Percentiles rank a stretch among this genome's conserved stretches.
phyloP scores from a whole-genome alignment of 352 stramenopile genomes.

The Phytophthora cajani region DNA sequence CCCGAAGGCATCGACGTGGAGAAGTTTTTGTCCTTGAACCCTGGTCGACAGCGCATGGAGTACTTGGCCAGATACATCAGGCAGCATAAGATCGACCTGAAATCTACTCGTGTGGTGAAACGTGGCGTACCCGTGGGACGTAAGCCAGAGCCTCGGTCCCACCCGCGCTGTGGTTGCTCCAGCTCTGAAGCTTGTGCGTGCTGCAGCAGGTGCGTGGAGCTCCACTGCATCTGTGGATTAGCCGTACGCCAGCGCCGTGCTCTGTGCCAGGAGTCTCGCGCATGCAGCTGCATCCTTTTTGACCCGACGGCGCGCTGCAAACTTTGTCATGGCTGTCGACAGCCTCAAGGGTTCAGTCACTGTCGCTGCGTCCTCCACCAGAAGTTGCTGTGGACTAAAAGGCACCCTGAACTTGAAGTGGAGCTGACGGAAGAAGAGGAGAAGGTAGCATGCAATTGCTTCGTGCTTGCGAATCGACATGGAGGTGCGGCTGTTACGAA shows the following conservation, averaged over 20 bases:
- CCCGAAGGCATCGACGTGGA: slow-evolving; percentile 6
- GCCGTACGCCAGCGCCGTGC: slow-evolving; percentile 22
- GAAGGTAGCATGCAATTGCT: slow-evolving; percentile 46
- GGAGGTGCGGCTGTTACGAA: slow-evolving; percentile 29
- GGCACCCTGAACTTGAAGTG: slow-evolving; percentile 25
- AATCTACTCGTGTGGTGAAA: slow-evolving; percentile 8
- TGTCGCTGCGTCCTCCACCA: slow-evolving; percentile 71
- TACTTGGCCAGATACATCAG: slow-evolving; percentile 39
- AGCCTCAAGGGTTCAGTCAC: slow-evolving; percentile 44
- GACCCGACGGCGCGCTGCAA: slow-evolving; percentile 44
- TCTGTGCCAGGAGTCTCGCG: slow-evolving; percentile 68
- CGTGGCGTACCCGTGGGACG: slow-evolving; percentile 22
- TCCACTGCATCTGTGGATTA: slow-evolving; percentile 62
- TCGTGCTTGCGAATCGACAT: slow-evolving; percentile 34
- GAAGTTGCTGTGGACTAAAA: slow-evolving; percentile 31
- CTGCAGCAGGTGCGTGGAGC: slow-evolving; percentile 66
- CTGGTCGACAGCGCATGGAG: slow-evolving; percentile 26
- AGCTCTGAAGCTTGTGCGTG: slow-evolving; percentile 54
- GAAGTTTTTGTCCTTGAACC: slow-evolving; percentile 1
- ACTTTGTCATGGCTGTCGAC: slow-evolving; percentile 67
- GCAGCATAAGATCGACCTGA: slow-evolving; percentile 30
- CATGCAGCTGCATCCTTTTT: slow-evolving; percentile 58
- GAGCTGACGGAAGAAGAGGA: slow-evolving; percentile 26
- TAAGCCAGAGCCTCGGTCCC: slow-evolving; percentile 21
- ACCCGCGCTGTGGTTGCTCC: slow-evolving; percentile 53